These are phyloP conservation scores for Psidium friedrichsthalianum DNA, from an alignment of 345 rosid genomes.

Conservation along the genomic window DNA sequence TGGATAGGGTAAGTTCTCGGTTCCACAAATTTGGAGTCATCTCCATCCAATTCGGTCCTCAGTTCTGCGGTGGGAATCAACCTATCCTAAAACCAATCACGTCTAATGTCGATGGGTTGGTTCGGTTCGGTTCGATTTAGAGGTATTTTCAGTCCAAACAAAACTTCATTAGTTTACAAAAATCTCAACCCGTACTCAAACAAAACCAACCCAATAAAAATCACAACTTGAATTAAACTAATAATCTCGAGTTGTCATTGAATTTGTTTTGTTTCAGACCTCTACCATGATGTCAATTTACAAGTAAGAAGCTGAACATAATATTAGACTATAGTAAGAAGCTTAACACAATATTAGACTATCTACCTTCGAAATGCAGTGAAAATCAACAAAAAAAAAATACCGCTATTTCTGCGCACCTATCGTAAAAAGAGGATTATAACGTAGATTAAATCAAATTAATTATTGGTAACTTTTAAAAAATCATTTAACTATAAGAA, in stretches of 20 bases:
- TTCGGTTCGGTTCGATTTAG: neutral
- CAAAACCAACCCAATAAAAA: neutral
- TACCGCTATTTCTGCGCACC: neutral
- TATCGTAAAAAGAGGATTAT: neutral
- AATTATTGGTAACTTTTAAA: neutral
- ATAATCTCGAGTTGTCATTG: neutral
- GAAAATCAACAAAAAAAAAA: neutral
- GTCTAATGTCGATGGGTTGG: neutral
- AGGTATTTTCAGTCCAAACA: neutral
- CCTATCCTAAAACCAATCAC: neutral
- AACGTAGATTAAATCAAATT: neutral
- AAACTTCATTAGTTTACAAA: neutral
- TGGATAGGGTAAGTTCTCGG: too few species aligned
- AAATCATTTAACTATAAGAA: neutral
- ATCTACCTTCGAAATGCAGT: neutral
- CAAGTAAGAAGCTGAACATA: neutral
- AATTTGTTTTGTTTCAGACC: neutral
- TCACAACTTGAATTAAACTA: neutral
- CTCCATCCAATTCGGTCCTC: neutral
- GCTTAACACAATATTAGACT: neutral
- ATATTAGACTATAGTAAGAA: neutral
- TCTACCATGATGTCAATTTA: neutral
- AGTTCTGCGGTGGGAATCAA: neutral
- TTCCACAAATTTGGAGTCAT: too few species aligned
- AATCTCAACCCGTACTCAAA: neutral